phyloP scores from a whole-genome alignment of 768 basidiomycete species.

The Boletellus ananas region DNA sequence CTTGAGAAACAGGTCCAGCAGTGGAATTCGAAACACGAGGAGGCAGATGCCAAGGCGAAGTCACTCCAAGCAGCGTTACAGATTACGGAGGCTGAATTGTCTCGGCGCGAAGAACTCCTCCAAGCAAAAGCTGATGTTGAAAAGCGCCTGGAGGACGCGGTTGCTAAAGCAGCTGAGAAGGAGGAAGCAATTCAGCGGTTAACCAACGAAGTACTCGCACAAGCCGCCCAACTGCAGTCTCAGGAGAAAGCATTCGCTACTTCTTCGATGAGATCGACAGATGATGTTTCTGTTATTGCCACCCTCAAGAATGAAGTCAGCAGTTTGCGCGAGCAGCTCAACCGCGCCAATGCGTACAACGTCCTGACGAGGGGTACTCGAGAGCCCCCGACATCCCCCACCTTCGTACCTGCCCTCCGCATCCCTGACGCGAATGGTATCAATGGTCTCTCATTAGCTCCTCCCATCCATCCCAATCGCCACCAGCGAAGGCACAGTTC shows the following conservation, averaged over 20 bases:
- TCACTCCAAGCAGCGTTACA: slow-evolving; percentile 69
- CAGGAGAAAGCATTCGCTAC: slow-evolving; percentile 69
- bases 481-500: slow-evolving; percentile 87
- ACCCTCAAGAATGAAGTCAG: slow-evolving; percentile 91
- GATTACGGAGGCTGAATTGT: slow-evolving; percentile 64
- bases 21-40: slow-evolving; percentile 86
- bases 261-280: slow-evolving; percentile 62
- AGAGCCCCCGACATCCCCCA: slow-evolving; percentile 77
- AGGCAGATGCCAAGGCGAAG: slow-evolving; percentile 70
- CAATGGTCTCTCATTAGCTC: slow-evolving; percentile 43
- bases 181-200: slow-evolving; percentile 81
- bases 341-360: slow-evolving; percentile 91
- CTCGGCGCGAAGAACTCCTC: slow-evolving; percentile 71
- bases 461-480: slow-evolving; percentile 38
- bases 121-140: slow-evolving; percentile 76
- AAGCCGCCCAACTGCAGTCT: slow-evolving; percentile 71
- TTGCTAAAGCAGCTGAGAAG: slow-evolving; percentile 71
- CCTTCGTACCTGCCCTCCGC: slow-evolving; percentile 79
- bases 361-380: slow-evolving; percentile 73
- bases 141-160: slow-evolving; percentile 72
- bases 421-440: slow-evolving; percentile 39
- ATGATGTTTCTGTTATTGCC: slow-evolving; percentile 83
- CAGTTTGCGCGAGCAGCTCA: slow-evolving; percentile 90
- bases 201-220: slow-evolving; percentile 69
- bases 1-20: slow-evolving; percentile 83